Conservation (phyloP, 495 filamentous ascomycete genomes). For the Lepraria neglecta region DNA sequence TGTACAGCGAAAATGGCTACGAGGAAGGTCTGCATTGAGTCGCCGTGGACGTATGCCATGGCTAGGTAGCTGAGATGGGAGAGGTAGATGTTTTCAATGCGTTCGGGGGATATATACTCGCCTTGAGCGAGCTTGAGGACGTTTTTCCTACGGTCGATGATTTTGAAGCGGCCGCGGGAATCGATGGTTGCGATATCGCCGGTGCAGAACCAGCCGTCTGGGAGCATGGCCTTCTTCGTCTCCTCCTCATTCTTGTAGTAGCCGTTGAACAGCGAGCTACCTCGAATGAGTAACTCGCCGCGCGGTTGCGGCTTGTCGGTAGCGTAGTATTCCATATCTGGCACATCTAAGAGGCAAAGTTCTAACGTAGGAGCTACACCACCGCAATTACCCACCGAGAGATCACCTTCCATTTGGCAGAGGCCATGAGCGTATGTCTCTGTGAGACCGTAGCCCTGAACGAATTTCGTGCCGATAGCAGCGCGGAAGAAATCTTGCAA, state of each 20-base stretch:
- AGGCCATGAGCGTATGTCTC: slow-evolving; percentile 82
- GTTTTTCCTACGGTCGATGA: slow-evolving; percentile 97
- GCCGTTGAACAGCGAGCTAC: slow-evolving; percentile 67
- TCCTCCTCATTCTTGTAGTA: slow-evolving; percentile 87
- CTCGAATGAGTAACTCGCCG: slow-evolving; percentile 82
- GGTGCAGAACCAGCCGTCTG: slow-evolving; percentile 95
- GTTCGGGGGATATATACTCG: slow-evolving; percentile 96
- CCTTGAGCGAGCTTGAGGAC: slow-evolving; percentile 96
- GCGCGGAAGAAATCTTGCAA: slow-evolving; percentile 85
- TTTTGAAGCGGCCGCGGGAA: slow-evolving; percentile 75
- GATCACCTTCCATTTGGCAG: slow-evolving; percentile 62
- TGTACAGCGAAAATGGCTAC: slow-evolving; percentile 85
- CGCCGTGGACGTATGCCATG: slow-evolving; percentile 86
- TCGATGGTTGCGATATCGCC: slow-evolving; percentile 86
- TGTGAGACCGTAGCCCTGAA: slow-evolving; percentile 90
- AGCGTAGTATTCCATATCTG: slow-evolving; percentile 89
- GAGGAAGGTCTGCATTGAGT: slow-evolving; percentile 73
- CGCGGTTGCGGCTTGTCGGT: slow-evolving; percentile 90
- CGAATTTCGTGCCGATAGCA: slow-evolving; percentile 69
- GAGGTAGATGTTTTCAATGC: slow-evolving; percentile 89
- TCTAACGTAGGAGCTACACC: slow-evolving; percentile 60
- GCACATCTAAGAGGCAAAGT: slow-evolving; percentile 75
- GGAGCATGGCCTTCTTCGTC: slow-evolving; percentile 71
- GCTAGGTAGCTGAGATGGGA: slow-evolving; percentile 69
- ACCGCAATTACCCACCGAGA: slow-evolving; percentile 76